Conservation (phyloP, 441 rosid species). For the Brassica balearica region DNA sequence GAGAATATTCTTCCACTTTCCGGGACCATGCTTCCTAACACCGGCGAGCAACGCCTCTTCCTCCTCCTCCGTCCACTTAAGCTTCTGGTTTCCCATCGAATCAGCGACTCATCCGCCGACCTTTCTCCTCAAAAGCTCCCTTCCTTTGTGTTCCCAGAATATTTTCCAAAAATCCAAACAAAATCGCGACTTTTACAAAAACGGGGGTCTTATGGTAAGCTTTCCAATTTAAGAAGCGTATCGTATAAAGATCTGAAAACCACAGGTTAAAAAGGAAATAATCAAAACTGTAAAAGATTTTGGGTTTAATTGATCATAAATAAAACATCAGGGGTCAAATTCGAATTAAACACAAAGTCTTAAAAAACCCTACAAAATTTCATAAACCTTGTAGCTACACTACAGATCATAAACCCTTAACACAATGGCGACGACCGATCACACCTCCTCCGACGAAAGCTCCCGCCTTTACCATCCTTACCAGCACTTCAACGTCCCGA, state of each 20-base stretch:
- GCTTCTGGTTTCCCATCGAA: constrained; percentile 89
- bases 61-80: constrained; percentile 85
- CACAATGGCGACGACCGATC: constrained; percentile 48
- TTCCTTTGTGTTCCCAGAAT: neutral
- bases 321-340: constrained; percentile 33
- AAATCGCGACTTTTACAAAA: constrained; percentile 6
- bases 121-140: constrained; percentile 1
- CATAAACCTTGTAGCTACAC: neutral
- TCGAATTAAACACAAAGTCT: neutral
- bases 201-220: constrained; percentile 7
- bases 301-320: constrained; percentile 15
- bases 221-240: constrained; percentile 2
- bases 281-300: neutral
- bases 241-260: neutral
- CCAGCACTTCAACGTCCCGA: constrained; percentile 60
- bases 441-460: constrained; percentile 38
- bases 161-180: constrained; percentile 17
- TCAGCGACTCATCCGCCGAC: constrained; percentile 22
- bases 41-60: constrained; percentile 83
- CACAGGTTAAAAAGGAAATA: neutral
- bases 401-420: neutral
- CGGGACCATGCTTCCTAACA: constrained; percentile 77
- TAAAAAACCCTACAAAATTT: neutral
- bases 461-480: constrained; percentile 77
- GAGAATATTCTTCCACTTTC: constrained; percentile 91